Percentiles rank a stretch among this genome's conserved stretches.
These are phyloP conservation scores for Plantago ovata DNA, from an alignment of 257 asterid species.

Conservation along the genomic window DNA sequence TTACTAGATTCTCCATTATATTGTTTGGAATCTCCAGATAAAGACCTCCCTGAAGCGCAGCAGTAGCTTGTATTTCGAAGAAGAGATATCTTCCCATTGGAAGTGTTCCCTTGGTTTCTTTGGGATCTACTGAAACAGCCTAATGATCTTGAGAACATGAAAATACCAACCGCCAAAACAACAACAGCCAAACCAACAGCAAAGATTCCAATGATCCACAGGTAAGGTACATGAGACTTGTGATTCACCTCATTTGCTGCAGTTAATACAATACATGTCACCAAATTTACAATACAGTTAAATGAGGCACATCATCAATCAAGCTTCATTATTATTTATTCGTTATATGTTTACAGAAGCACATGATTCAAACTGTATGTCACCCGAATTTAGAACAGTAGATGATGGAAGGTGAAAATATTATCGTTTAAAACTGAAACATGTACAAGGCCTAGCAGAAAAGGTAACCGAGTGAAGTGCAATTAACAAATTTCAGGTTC, in stretches of 20 bases:
- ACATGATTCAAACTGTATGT: neutral
- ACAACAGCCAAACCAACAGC: constrained; percentile 69
- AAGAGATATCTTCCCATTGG: constrained; percentile 54
- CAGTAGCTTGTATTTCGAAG: constrained; percentile 78
- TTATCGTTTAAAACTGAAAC: neutral
- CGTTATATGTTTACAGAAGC: neutral
- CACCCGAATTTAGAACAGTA: neutral
- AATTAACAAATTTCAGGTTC: neutral
- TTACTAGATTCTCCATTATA: constrained; percentile 65
- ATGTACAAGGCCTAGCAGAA: neutral
- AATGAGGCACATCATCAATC: constrained; percentile 3
- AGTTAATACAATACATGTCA: neutral
- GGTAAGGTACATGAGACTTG: constrained; percentile 50
- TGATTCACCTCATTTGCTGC: constrained; percentile 52
- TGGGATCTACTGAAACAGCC: constrained; percentile 37
- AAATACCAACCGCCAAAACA: constrained; percentile 40
- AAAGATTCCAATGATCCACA: constrained; percentile 89
- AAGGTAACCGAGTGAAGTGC: neutral
- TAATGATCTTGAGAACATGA: constrained; percentile 56
- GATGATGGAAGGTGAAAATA: neutral
- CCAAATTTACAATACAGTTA: constrained; percentile 13
- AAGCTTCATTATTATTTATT: neutral
- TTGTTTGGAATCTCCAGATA: constrained; percentile 45
- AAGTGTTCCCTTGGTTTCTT: constrained; percentile 44
- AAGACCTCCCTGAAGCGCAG: constrained; percentile 70